These are phyloP conservation scores for Hymenoscyphus repandus DNA, from an alignment of 2,329 filamentous ascomycete species.

Conservation along the genomic window DNA sequence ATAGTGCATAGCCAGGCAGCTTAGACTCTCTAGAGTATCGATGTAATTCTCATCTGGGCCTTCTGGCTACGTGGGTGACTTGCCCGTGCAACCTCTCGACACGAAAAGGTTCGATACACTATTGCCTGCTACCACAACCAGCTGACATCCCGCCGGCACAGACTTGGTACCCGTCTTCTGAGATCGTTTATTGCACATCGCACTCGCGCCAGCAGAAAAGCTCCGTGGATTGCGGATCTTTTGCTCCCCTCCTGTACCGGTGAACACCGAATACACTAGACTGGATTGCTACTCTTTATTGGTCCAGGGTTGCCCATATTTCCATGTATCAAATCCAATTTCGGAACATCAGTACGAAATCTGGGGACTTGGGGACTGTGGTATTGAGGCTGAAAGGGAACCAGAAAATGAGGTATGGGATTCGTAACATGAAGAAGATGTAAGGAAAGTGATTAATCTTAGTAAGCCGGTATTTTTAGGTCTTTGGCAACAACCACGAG, in stretches of 20 bases:
- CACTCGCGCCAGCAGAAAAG: background rate
- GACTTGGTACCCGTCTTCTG: background rate
- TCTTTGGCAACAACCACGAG: too few relatives aligned
- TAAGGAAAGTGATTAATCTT: background rate
- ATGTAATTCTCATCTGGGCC: too few relatives aligned
- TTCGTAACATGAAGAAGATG: background rate
- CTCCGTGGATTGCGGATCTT: background rate
- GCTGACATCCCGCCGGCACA: background rate
- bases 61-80: too few relatives aligned
- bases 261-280: background rate
- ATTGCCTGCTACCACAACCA: background rate
- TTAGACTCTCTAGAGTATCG: too few relatives aligned
- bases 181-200: background rate
- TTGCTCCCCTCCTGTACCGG: background rate
- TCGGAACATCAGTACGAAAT: too few relatives aligned
- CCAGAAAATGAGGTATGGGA: background rate
- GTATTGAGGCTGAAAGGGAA: background rate
- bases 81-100: too few relatives aligned
- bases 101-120: background rate
- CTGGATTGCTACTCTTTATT: background rate
- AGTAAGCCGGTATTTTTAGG: background rate
- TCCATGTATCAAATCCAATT: background rate
- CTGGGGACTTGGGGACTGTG: background rate
- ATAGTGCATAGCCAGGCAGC: too few relatives aligned
- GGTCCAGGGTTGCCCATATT: background rate